These are phyloP conservation scores for Themeda triandra DNA, from an alignment of 176 grass and related monocot genomes.

Conservation along the genomic window DNA sequence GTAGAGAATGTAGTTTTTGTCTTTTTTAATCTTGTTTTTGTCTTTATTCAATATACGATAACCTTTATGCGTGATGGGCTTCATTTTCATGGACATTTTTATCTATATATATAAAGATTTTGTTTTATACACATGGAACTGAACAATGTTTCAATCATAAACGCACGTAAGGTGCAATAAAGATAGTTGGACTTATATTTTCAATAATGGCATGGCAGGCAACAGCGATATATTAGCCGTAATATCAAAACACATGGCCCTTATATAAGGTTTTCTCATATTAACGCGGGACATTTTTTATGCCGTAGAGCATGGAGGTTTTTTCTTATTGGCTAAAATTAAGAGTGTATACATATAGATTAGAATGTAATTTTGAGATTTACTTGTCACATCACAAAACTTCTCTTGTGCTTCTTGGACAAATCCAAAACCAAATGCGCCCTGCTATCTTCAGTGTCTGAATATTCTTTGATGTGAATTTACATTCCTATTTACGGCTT, in stretches of 20 bases:
- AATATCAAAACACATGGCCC: no score
- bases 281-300: no score
- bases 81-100: background rate
- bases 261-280: no score
- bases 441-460: no score
- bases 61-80: background rate
- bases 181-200: no score
- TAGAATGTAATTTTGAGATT: background rate
- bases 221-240: no score
- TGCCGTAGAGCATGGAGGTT: no score
- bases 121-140: background rate
- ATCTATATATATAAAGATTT: background rate
- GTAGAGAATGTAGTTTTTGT: background rate
- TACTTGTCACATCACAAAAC: background rate
- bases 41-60: background rate
- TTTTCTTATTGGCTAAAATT: no score
- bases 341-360: no score
- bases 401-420: no score
- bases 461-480: background rate
- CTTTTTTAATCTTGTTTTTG: background rate
- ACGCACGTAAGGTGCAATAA: background rate
- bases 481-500: background rate
- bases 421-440: no score
- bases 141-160: background rate
- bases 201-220: no score